Evolutionary conservation across 2,329 filamentous ascomycete species (phyloP), one percentile per base, ranked within the genome.

Genomic region (Nemania serpens): DNA sequence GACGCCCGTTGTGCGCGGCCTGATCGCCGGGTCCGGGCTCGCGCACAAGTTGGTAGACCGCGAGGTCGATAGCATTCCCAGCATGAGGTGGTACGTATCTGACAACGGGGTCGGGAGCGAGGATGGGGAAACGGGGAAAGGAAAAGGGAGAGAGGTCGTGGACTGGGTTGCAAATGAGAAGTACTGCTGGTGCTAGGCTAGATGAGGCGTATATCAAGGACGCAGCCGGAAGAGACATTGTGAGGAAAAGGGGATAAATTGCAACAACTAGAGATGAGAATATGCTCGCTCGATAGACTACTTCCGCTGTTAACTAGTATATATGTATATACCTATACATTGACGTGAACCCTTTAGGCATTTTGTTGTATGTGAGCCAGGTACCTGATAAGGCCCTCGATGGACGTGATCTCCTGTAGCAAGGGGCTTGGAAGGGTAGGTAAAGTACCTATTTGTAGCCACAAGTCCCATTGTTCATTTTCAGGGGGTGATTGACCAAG

Each of bases 141-240:
- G 33, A 80, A 5, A 78, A 76, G 1, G 78, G 74, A 1, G 78
- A 80, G 5, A 78, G 22, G 78, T 83, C 33, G 75, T 91, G 5
- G 85, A 90, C 51, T 94, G 91, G 90, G 76, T 91, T 52, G 84
- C 81, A 12, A 91, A 90, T 70, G 89, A 93, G 75, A 93, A 91
- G 77, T 93, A 85, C 76, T 89, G 81, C 1, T 94, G 90, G 90
- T 91, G 88, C 72, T 93, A 73, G 78, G 66, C 33, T 39, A n/a
- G 12, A 12, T 12, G 6, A 12, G 12, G 34, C 25, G 7, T 7
- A 29, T 7, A 29, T 7, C 3, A 3, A 29, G 4, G 7, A 29
- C 25, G 25, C 25, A 3, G 25, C 25, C 7, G 25, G 7, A 29
- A 29, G 25, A 29, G 3, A 7, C 4, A 29, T 3, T 29, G 25